A percentile compares a stretch with the other conserved stretches of the same genome.
These are phyloP conservation scores for Artemisia tridentata DNA, from an alignment of 129 eudicot species.

Conservation along the genomic window DNA sequence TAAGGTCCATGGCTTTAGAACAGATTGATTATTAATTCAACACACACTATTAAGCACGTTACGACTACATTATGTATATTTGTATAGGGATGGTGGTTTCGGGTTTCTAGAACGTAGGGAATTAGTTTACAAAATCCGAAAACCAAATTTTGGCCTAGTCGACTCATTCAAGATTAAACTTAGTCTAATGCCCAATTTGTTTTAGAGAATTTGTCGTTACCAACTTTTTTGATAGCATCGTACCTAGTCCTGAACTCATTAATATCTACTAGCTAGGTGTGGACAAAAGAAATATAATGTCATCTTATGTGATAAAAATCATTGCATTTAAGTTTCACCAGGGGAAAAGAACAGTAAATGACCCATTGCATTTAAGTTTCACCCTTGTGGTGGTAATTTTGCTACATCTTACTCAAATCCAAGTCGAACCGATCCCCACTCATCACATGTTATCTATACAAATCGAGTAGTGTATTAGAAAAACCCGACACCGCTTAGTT, in stretches of 20 bases:
- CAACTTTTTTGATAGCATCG: neutral
- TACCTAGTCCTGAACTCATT: neutral
- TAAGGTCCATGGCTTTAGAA: neutral
- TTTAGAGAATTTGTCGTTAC: neutral
- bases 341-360: neutral
- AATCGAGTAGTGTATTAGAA: too few relatives aligned
- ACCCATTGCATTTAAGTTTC: neutral
- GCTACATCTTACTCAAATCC: neutral
- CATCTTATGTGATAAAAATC: neutral
- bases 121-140: too few relatives aligned
- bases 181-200: neutral
- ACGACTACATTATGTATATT: too few relatives aligned
- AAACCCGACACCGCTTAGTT: too few relatives aligned
- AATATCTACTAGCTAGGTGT: neutral
- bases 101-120: neutral
- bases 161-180: neutral
- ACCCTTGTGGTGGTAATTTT: too few relatives aligned
- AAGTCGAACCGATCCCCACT: neutral
- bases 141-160: too few relatives aligned
- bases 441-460: too few relatives aligned
- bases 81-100: neutral
- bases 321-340: too few relatives aligned
- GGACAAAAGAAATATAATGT: neutral
- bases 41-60: too few relatives aligned
- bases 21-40: too few relatives aligned